Conservation (phyloP, 1,284 basidiomycete species). For the Trichosporon sp. region DNA sequence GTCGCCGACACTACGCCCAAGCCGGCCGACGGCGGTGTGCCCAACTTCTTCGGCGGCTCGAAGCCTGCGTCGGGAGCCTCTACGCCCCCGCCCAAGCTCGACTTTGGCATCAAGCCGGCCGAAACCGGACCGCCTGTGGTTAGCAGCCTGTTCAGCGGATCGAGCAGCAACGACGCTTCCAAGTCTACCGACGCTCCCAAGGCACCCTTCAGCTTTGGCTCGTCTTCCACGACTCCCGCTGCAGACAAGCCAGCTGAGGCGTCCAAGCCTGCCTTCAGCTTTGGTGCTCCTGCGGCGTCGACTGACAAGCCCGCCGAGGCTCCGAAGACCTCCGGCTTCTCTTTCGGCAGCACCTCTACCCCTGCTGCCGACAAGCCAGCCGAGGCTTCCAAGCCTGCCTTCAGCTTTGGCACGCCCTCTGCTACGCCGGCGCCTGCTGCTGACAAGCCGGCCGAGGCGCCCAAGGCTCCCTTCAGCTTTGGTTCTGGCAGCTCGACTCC, state of each 20-base stretch:
- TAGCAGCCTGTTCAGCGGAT: background rate
- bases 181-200: constrained; percentile 11
- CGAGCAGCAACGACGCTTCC: background rate
- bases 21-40: constrained; percentile 9
- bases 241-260: constrained; percentile 16
- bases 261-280: constrained; percentile 5
- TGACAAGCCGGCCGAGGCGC: constrained; percentile 15
- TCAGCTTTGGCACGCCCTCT: constrained; percentile 19
- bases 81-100: constrained; percentile 22
- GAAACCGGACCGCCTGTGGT: constrained; percentile 5
- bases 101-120: constrained; percentile 28
- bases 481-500: background rate
- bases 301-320: constrained; percentile 16
- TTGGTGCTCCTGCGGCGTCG: background rate
- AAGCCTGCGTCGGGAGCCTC: constrained; percentile 4
- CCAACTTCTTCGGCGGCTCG: constrained; percentile 15
- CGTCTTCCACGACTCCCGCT: constrained; percentile 5
- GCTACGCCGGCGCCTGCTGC: constrained; percentile 9
- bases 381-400: constrained; percentile 9
- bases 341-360: constrained; percentile 3
- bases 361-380: constrained; percentile 14
- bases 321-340: constrained; percentile 15
- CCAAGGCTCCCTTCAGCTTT: constrained; percentile 18
- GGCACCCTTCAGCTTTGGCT: constrained; percentile 22
- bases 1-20: constrained; percentile 10